Evolutionary conservation across 805 yeast genomes (phyloP).

Genomic region (Torulaspora microellipsoides): DNA sequence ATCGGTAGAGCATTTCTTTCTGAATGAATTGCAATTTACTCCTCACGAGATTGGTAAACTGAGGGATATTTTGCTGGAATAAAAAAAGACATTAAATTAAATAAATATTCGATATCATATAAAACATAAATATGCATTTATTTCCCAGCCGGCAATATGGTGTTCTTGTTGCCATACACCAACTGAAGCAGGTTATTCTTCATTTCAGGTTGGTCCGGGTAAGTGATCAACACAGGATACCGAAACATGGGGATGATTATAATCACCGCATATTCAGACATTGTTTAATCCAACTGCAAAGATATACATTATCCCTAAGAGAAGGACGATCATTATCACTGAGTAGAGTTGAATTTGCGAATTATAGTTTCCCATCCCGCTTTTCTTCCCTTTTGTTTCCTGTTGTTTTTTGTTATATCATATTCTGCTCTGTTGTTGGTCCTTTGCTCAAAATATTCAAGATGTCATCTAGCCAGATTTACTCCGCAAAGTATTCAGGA

Average conservation of each 20-base stretch:
- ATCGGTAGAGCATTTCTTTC: slow-evolving; percentile 48
- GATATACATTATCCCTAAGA: too few species aligned
- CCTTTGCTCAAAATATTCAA: neutral
- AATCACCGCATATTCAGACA: too few species aligned
- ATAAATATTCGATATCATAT: neutral
- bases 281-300: too few species aligned
- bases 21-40: slow-evolving; percentile 41
- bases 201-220: neutral
- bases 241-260: neutral
- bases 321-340: too few species aligned
- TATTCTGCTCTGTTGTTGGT: too few species aligned
- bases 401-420: too few species aligned
- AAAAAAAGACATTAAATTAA: neutral
- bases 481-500: slow-evolving; percentile 74
- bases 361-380: too few species aligned
- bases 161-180: too few species aligned
- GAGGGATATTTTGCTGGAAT: slow-evolving; percentile 31
- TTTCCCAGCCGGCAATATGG: too few species aligned
- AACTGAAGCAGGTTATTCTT: too few species aligned
- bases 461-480: slow-evolving; percentile 40
- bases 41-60: slow-evolving; percentile 41
- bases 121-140: neutral
- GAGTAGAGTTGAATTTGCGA: too few species aligned
- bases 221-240: neutral
- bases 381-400: too few species aligned